Conservation (phyloP, 176 grass and related monocot genomes). For the Eleusine coracana region DNA sequence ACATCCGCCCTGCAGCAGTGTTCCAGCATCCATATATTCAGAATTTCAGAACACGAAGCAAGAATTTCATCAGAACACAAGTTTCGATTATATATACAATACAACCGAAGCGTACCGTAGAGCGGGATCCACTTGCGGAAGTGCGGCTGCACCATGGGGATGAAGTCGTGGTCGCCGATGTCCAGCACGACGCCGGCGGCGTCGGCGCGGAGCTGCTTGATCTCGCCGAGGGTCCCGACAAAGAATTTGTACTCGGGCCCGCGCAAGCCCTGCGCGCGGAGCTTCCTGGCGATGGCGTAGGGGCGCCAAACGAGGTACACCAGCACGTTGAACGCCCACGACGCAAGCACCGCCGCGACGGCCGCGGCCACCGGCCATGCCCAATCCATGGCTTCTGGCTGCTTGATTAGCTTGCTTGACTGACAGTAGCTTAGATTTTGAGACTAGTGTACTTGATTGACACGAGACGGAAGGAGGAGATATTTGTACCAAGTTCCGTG, state of each 20-base stretch:
- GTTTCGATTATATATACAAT: background rate
- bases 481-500: background rate
- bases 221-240: slow-evolving; percentile 46
- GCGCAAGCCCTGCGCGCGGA: slow-evolving; percentile 47
- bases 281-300: slow-evolving; percentile 1
- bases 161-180: slow-evolving; percentile 49
- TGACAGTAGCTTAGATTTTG: background rate
- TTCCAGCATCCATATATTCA: background rate
- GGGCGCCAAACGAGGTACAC: slow-evolving; percentile 50
- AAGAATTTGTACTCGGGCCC: slow-evolving; percentile 46
- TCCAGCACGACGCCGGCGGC: slow-evolving; percentile 32
- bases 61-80: background rate
- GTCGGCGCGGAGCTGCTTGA: slow-evolving; percentile 33
- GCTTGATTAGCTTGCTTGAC: background rate
- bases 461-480: background rate
- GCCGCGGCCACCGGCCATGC: background rate
- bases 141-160: slow-evolving; percentile 44
- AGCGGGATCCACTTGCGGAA: slow-evolving; percentile 49
- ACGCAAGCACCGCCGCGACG: slow-evolving; percentile 1
- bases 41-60: background rate
- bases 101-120: slow-evolving; percentile 35
- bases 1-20: slow-evolving; percentile 41
- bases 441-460: background rate
- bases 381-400: background rate
- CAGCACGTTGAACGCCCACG: slow-evolving; percentile 33